Base-by-base conservation (phyloP, 2,329 filamentous ascomycete genomes). In the Lasiodiplodia gonubiensis region DNA sequence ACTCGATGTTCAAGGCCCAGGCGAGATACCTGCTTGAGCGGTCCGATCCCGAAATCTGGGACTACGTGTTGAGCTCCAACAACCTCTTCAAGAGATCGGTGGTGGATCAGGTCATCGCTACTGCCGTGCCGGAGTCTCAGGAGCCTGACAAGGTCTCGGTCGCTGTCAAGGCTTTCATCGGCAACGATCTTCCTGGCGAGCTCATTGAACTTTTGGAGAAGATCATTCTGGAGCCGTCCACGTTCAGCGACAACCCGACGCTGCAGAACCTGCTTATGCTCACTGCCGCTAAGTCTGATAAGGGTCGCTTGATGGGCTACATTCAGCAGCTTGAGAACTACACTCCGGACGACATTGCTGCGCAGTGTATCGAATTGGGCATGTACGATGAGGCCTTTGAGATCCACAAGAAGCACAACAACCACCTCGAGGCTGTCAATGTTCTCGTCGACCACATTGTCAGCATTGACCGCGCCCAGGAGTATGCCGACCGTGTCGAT, bases 1-100 rank as follows among this genome's bases (percentile, higher is more conserved):
- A 99, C 82, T 90, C 92, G n/a, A 99, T 99, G 95, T 99, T 97
- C 86, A 91, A 94, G 74, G 92, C 92, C n/a, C 95, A 99, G 80
- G 94, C 94, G 68, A 91, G 95, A 46, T 99, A 99, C 80, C 86
- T 99, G 27, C 85, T 99, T 64, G 94, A 97, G 75, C 90, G 95
- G 71, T 91, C 92, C 46, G 95, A 99, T 75, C 79, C 85, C 2
- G 95, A 99, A 79, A 89, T 99, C 57, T 99, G 96, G 96, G 86
- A 86, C 64, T 99, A 97, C 77, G 95, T 98, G 16, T 86, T 99
- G 39, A 97, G 91, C 79, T 89, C 93, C 74, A 98, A 97, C 86
- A 99, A 99, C 81, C 88, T 97, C 70, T 93, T 98, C 78, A 91
- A 95, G 51, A 90, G 95, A 68, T 96, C 94, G 25, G 88, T 99